Evolutionary conservation across 345 rosid genomes (phyloP), one percentile per base, ranked within the genome.

Genomic region (Streptanthus diversifolius): DNA sequence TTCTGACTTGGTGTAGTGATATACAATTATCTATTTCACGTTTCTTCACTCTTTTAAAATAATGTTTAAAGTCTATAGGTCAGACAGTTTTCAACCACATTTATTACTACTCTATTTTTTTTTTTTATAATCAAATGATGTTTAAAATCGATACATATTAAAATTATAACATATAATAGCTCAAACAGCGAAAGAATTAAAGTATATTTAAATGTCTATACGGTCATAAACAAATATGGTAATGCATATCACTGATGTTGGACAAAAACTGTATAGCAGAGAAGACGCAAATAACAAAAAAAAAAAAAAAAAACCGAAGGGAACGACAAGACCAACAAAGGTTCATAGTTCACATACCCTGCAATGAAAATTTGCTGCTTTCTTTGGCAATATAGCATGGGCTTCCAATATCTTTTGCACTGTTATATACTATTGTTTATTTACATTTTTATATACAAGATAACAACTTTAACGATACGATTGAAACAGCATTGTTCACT

Each of bases 301-400:
- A n/a, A n/a, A n/a, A n/a, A n/a, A n/a, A n/a, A 62, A 47, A 49
- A 58, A 59, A 44, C 39, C 15, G 35, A 39, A 57, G 49, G 70
- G 72, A 25, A 71, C 63, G 72, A 77, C 67, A 77, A 57, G 71
- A 76, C 43, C 66, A 76, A 49, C 67, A 76, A 76, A 63, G 5
- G 61, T 48, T 43, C 76, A 77, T 77, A 76, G 76, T 64, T 77
- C 76, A 77, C 76, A 77, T 77, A 64, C 80, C 80, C 80, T 76
- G 80, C 72, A 43, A 63, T 56, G 39, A 47, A 25, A 70, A 5
- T 49, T 35, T 76, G 44, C 39, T 63, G 61, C 39, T 41, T 61
- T 54, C 47, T 76, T 70, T 63, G 66, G 66, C 67, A 47, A 63
- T 39, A 17, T 64, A 21, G 76, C 72, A 77, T 77, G 80, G 80